Base-by-base conservation (phyloP, 495 filamentous ascomycete species). In the Ascodesmis nigricans region DNA sequence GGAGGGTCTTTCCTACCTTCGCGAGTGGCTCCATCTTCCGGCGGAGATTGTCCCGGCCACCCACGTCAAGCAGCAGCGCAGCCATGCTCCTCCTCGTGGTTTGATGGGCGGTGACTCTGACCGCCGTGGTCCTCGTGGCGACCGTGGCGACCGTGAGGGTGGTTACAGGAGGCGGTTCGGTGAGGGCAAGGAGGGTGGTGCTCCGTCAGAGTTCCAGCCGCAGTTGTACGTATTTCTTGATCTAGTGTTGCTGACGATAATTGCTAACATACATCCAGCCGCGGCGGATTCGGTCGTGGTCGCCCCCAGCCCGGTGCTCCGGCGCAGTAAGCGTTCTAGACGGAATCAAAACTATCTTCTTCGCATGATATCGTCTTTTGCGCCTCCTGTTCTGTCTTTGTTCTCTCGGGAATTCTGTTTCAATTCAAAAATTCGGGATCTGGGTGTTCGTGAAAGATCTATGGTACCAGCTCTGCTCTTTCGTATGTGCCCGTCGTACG, bases 61-160 rank as follows among this genome's bases (percentile, higher is more conserved):
- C 54, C 87, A 97, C 72, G 92, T 97, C 69, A 97, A 97, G 76
- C 81, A 91, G 67, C 82, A 93, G 69, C 81, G 90, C 62, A 87
- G 80, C 47, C 83, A 97, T 60, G 82, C 81, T 58, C 90, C 90
- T 54, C 87, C 87, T 47, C 81, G 84, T 52, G 87, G 87, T 51
- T 93, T 97, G 87, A 71, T 93, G 66, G 81, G 84, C 55, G 82
- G 76, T 59, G 87, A 91, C 56, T 61, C 63, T 45, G 64, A 64
- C 53, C 64, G 69, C 45, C 65, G 71, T 52, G 60, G 62, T 34
- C 70, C 69, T 53, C 71, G 71, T 42, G 60, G 64, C 38, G 64
- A 63, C 47, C 68, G 77, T 58, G 73, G 71, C 52, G 75, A 81
- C 58, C 77, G 81, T 57, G 80, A 90, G 64, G 82, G 83, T 58